These are phyloP conservation scores for Colletotrichum echinochloae DNA, from an alignment of 2,329 filamentous ascomycete species.

Conservation along the genomic window DNA sequence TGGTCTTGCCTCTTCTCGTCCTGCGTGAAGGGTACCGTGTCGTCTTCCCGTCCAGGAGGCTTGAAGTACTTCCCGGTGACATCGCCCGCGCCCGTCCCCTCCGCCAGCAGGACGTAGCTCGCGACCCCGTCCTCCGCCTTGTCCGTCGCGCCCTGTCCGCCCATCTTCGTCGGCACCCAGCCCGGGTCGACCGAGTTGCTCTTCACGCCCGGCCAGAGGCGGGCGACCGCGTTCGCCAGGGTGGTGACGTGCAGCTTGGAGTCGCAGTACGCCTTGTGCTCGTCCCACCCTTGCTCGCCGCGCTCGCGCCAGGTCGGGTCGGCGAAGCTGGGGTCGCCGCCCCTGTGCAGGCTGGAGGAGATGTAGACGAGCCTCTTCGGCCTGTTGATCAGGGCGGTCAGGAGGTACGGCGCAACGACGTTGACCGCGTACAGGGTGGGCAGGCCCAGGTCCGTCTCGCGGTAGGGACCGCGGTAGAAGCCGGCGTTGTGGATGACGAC, in stretches of 20 bases:
- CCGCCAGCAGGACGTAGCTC: slow-evolving; percentile 60
- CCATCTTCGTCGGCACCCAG: slow-evolving; percentile 68
- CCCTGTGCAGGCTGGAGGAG: slow-evolving; percentile 62
- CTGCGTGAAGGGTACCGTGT: slow-evolving; percentile 47
- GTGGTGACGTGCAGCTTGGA: slow-evolving; percentile 68
- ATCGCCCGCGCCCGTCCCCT: slow-evolving; percentile 50
- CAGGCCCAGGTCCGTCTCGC: slow-evolving; percentile 49
- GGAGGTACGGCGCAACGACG: slow-evolving; percentile 67
- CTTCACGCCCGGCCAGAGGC: slow-evolving; percentile 55
- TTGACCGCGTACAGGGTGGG: slow-evolving; percentile 67
- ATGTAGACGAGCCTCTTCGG: slow-evolving; percentile 64
- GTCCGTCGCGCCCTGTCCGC: slow-evolving; percentile 59
- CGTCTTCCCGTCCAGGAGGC: slow-evolving; percentile 46
- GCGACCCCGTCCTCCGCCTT: slow-evolving; percentile 60
- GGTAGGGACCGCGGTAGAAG: slow-evolving; percentile 54
- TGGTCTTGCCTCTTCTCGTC: slow-evolving; percentile 58
- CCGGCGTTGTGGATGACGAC: slow-evolving; percentile 70
- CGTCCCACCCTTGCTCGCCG: slow-evolving; percentile 52
- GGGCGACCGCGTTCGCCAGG: slow-evolving; percentile 65
- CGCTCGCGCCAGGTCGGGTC: slow-evolving; percentile 46
- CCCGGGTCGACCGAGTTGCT: slow-evolving; percentile 64
- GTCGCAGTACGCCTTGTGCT: slow-evolving; percentile 59
- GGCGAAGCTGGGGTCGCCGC: slow-evolving; percentile 58
- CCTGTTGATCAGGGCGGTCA: slow-evolving; percentile 62
- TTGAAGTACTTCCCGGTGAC: slow-evolving; percentile 56